Base-by-base conservation (phyloP, 2,329 filamentous ascomycete species). In the Cladosporium cucumerinum region DNA sequence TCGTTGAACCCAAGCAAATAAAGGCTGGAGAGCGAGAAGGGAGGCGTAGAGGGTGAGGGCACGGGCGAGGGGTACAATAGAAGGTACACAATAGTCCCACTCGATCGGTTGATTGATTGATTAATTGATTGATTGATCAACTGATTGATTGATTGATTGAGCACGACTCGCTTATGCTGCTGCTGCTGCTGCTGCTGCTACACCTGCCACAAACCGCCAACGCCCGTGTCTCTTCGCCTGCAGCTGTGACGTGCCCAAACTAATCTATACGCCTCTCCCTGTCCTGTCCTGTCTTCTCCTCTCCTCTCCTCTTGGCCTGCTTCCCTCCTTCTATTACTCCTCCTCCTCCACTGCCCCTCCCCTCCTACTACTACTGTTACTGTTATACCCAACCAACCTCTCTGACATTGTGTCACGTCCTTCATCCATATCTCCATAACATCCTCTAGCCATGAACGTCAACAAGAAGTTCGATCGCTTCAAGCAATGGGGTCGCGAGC, bases 401-500 rank as follows among this genome's bases (percentile, higher is more conserved):
- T 23, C 16, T 30, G 36, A 23, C 39, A n/a, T 21, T 60, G 43
- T 61, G 28, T 36, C 43, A 61, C 21, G 16, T 46, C 28, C 25
- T 3, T 18, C 43, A 51, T 49, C 46, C 43, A 61, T 62, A 61
- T 46, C 52, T 5, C n/a, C 16, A 25, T 11, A 23, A 43, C 23
- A 43, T 46, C 36, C 25, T 25, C 34, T n/a, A 46, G 34, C 32
- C 51, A 77, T 77, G 75, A 86, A 87, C 72, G 82, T 88, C 77
- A 88, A 87, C 79, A 97, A 96, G 84, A 97, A 96, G 78, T 87
- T 98, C 76, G 94, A 93, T 80, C 90, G 94, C 75, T 89, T 96
- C 83, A 96, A 94, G 82, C 94, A 98, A 89, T 98, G 94, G 94
- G 92, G 93, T 43, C 92, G 92, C 71, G 94, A 98, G 82, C 92